phyloP scores from a whole-genome alignment of 2,329 filamentous ascomycete genomes.

The Cladobotryum protrusum region DNA sequence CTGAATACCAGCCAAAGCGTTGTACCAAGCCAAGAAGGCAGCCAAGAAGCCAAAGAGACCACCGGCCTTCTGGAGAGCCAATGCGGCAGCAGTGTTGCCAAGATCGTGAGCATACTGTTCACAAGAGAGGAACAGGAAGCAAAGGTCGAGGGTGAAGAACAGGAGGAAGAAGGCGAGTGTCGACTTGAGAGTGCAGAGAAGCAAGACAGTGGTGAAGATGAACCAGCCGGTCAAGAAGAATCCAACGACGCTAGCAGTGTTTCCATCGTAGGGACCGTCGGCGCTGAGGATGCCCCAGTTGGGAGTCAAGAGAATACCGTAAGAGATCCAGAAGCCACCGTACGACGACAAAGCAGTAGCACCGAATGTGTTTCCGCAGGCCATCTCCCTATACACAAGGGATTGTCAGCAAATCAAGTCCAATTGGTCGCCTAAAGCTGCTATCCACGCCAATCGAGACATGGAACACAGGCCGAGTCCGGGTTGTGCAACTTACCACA shows the following conservation, averaged over 20 bases:
- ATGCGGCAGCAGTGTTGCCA: constrained; percentile 38
- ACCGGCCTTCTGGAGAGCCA: constrained; percentile 58
- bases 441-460: background rate
- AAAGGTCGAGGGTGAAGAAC: constrained; percentile 70
- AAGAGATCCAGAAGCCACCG: constrained; percentile 77
- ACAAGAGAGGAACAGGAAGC: constrained; percentile 67
- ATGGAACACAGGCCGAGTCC: too few species aligned
- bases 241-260: constrained; percentile 54
- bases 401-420: constrained; percentile 10
- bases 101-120: constrained; percentile 53
- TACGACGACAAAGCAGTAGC: constrained; percentile 76
- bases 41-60: constrained; percentile 76
- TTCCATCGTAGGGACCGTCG: constrained; percentile 40
- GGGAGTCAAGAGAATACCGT: constrained; percentile 66
- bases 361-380: constrained; percentile 81
- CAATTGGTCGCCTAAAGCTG: background rate
- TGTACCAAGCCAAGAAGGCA: constrained; percentile 82
- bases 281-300: constrained; percentile 52
- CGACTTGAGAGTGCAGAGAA: constrained; percentile 69
- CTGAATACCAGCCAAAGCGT: constrained; percentile 74
- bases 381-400: constrained; percentile 63
- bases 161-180: constrained; percentile 72
- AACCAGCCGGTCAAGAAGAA: constrained; percentile 77
- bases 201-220: constrained; percentile 72
- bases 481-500: constrained; percentile 59